These are phyloP conservation scores for Daldinia loculata DNA, from an alignment of 495 filamentous ascomycete genomes.

Conservation along the genomic window DNA sequence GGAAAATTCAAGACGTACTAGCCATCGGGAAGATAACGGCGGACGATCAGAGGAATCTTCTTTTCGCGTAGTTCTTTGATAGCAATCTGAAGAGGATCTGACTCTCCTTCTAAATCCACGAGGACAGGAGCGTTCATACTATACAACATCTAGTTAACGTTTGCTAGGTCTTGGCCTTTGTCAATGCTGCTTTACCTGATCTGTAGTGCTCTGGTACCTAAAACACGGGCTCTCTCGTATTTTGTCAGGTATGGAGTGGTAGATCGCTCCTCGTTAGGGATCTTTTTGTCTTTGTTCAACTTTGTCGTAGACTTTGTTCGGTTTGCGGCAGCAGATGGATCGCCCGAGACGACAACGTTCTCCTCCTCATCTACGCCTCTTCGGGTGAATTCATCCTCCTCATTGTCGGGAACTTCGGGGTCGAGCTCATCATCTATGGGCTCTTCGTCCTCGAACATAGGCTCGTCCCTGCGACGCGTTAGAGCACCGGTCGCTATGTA, in stretches of 20 bases:
- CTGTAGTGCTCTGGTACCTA: constrained; percentile 92
- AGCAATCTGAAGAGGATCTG: constrained; percentile 95
- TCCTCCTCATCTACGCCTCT: constrained; percentile 56
- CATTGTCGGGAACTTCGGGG: constrained; percentile 67
- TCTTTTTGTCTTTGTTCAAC: constrained; percentile 84
- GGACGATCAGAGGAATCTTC: constrained; percentile 95
- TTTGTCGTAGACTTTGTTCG: constrained; percentile 54
- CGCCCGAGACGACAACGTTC: constrained; percentile 75
- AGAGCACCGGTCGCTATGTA: constrained; percentile 11
- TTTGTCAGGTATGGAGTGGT: constrained; percentile 99
- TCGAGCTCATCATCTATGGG: constrained; percentile 55
- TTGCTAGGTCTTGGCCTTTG: background rate
- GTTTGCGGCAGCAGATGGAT: constrained; percentile 74
- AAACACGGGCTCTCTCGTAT: constrained; percentile 92
- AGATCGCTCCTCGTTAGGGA: constrained; percentile 84
- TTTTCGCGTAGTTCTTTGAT: constrained; percentile 97
- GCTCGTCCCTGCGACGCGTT: constrained; percentile 58
- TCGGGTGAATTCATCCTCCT: constrained; percentile 63
- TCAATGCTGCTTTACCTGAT: constrained; percentile 74
- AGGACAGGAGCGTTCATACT: constrained; percentile 98
- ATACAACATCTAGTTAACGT: constrained; percentile 24
- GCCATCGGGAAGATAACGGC: constrained; percentile 95
- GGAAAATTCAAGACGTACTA: constrained; percentile 69
- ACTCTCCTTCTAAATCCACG: constrained; percentile 96
- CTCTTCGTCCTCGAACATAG: constrained; percentile 59